These are phyloP conservation scores for Sugiyamaella smithiae DNA, from an alignment of 805 yeast genomes.

Conservation along the genomic window DNA sequence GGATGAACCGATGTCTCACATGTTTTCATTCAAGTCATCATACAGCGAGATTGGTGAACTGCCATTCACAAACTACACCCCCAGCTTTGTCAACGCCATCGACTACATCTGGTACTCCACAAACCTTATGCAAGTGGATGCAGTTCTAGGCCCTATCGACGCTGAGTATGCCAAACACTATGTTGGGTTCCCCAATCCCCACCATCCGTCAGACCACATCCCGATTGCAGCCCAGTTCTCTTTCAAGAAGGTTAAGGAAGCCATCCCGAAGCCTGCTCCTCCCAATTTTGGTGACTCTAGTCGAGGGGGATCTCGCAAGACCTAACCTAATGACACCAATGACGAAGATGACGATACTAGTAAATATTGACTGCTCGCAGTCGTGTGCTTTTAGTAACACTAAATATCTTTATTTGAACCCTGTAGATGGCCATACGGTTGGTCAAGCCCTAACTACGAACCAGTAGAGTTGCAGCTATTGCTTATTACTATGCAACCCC, in stretches of 20 bases:
- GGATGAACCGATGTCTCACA: conserved; percentile 80
- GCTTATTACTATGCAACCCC: too few relatives aligned
- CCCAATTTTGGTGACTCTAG: conserved; percentile 22
- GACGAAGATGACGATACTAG: conserved; percentile 4
- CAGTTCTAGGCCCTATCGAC: conserved; percentile 82
- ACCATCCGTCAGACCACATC: conserved; percentile 92
- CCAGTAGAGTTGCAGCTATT: too few relatives aligned
- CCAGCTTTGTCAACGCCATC: conserved; percentile 86
- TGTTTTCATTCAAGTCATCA: conserved; percentile 77
- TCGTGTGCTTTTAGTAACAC: conserved; percentile 4
- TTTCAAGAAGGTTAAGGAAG: conserved; percentile 41
- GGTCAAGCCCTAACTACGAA: too few relatives aligned
- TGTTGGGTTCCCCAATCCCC: conserved; percentile 91
- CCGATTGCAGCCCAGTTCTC: conserved; percentile 80
- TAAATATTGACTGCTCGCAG: conserved; percentile 4
- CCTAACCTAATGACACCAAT: conserved; percentile 7
- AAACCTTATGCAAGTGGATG: conserved; percentile 72
- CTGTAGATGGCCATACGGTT: too few relatives aligned
- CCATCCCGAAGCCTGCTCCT: conserved; percentile 20
- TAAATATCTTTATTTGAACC: too few relatives aligned
- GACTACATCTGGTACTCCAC: conserved; percentile 97
- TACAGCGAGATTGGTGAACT: conserved; percentile 83
- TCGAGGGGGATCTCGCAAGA: conserved; percentile 12
- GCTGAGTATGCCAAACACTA: conserved; percentile 67
- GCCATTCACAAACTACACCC: conserved; percentile 93